phyloP scores from a whole-genome alignment of 1,284 basidiomycete genomes.

The Mycosarcoma mackinlayi region DNA sequence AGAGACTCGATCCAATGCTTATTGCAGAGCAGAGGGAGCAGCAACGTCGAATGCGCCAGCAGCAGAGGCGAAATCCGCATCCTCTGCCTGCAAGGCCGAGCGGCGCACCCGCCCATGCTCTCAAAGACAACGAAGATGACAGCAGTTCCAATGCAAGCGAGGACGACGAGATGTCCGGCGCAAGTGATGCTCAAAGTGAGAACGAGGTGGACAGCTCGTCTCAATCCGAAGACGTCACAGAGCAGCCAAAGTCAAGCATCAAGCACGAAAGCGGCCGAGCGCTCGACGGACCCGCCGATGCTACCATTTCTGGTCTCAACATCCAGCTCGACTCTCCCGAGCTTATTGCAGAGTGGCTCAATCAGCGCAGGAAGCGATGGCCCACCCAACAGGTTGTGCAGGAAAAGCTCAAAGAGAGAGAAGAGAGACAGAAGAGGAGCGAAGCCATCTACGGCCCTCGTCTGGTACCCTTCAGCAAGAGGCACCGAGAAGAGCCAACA shows the following conservation, averaged over 20 bases:
- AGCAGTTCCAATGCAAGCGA: neutral
- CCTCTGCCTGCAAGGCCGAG: slow-evolving; percentile 18
- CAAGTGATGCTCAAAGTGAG: neutral
- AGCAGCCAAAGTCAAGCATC: neutral
- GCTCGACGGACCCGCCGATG: slow-evolving; percentile 57
- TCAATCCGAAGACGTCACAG: slow-evolving; percentile 4
- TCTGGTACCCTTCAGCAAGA: slow-evolving; percentile 16
- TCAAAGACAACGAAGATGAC: neutral
- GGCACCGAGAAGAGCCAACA: slow-evolving; percentile 7
- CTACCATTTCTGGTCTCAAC: slow-evolving; percentile 65
- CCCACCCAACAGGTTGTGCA: slow-evolving; percentile 55
- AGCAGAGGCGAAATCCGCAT: slow-evolving; percentile 25
- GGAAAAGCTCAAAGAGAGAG: slow-evolving; percentile 51
- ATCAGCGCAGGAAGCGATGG: slow-evolving; percentile 65
- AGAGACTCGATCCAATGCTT: slow-evolving; percentile 58
- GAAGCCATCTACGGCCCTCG: slow-evolving; percentile 35
- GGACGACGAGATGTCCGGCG: neutral
- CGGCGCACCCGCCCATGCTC: neutral
- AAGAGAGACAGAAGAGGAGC: slow-evolving; percentile 36
- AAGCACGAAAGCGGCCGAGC: slow-evolving; percentile 10
- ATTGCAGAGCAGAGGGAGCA: slow-evolving; percentile 58
- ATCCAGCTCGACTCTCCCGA: slow-evolving; percentile 64
- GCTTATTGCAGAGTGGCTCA: slow-evolving; percentile 65
- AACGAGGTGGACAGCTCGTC: neutral
- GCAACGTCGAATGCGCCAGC: slow-evolving; percentile 22